Conservation (phyloP, 495 filamentous ascomycete genomes). For the Podospora comata region DNA sequence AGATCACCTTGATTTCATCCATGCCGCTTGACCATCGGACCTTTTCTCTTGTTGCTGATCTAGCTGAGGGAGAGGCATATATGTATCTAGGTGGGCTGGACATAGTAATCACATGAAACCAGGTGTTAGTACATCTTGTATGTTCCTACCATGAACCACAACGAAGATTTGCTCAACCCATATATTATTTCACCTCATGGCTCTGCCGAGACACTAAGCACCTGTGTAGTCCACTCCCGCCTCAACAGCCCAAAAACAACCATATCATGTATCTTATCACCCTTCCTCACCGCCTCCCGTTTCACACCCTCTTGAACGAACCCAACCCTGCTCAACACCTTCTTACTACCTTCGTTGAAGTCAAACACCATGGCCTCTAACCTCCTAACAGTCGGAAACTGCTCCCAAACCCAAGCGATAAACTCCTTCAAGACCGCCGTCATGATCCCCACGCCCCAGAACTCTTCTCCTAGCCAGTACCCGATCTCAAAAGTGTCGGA, state of each 20-base stretch:
- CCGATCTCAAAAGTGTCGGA: constrained; percentile 37
- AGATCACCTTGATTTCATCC: no score
- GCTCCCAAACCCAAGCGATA: constrained; percentile 36
- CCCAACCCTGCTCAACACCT: constrained; percentile 36
- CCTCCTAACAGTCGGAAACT: constrained; percentile 29
- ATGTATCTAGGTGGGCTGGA: not conserved
- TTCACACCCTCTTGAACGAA: constrained; percentile 39
- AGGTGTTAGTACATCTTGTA: no score
- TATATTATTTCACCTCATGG: not conserved
- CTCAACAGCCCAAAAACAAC: constrained; percentile 34
- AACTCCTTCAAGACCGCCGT: constrained; percentile 28
- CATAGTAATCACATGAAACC: not conserved
- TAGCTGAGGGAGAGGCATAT: not conserved
- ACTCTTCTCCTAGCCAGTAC: constrained; percentile 37
- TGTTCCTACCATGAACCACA: no score
- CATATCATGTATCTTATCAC: constrained; percentile 33
- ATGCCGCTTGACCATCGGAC: no score
- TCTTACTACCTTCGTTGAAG: constrained; percentile 34
- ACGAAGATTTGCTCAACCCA: not conserved
- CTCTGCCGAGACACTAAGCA: not conserved
- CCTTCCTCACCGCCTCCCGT: constrained; percentile 37
- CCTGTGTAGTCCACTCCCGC: constrained; percentile 28
- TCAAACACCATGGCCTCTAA: constrained; percentile 35
- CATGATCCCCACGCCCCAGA: constrained; percentile 42
- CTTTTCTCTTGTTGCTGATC: no score